Evolutionary conservation across 768 basidiomycete species (phyloP), one percentile per base, ranked within the genome.

Genomic region (Porphyrellus cyaneotinctus): DNA sequence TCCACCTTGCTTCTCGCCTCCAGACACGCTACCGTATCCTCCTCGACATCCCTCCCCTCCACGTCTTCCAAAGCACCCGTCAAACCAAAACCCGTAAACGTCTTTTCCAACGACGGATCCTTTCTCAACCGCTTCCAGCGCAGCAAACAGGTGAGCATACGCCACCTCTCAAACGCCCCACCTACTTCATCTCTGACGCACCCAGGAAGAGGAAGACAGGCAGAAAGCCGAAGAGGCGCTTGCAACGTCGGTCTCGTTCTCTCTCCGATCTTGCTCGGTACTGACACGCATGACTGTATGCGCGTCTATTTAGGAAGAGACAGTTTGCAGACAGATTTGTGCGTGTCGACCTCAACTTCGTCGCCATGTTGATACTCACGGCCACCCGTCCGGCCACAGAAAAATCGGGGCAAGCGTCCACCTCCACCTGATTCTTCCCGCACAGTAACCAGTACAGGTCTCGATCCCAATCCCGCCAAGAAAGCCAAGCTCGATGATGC

Each of bases 41-140:
- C 66, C n/a, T 42, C 50, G 36, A 48, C 37, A 11, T 48, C 47
- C 6, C 47, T 47, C 36, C 36, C 36, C 2, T 59, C 63, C 18
- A 33, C 58, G 10, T 51, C 60, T 18, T 30, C 58, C 4, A 67
- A 61, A 32, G 24, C 45, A 7, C 43, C 51, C n/a, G 50, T 65
- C 17, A 75, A 72, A 61, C 39, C 71, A 35, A 83, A 80, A 58
- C 71, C 76, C 13, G 70, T 74, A 43, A 87, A 85, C 63, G 77
- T 86, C 20, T 87, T 87, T 64, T 75, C 83, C 49, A 79, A 85
- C 63, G 85, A 86, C 58, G 85, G 85, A 9, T 84, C 83, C 10
- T 87, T 86, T 64, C 69, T 85, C 50, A 78, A 85, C 58, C 76
- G 83, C 11, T 78, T 86, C 61, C 80, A 83, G 66, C 77, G 79